These are phyloP conservation scores for Thozetella sp. DNA, from an alignment of 495 filamentous ascomycete species.

Conservation along the genomic window DNA sequence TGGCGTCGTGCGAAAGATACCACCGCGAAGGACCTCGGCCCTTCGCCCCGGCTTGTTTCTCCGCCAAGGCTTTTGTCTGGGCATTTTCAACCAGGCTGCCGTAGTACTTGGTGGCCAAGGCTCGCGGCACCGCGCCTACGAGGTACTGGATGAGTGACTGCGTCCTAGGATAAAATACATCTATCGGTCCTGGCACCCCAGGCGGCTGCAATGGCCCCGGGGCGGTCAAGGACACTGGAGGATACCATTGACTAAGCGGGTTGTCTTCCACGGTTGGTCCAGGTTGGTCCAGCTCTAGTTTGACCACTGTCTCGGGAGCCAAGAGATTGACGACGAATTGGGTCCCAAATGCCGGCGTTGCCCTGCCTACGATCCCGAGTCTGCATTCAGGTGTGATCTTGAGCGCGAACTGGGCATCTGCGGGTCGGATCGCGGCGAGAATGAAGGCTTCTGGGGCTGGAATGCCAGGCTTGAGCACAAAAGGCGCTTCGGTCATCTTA, in stretches of 20 bases:
- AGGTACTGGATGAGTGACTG: slow-evolving; percentile 20
- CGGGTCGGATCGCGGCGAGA: slow-evolving; percentile 17
- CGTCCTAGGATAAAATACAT: slow-evolving; percentile 16
- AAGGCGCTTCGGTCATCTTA: slow-evolving; percentile 19
- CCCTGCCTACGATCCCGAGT: slow-evolving; percentile 28
- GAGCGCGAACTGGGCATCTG: slow-evolving; percentile 33
- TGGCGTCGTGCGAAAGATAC: background rate
- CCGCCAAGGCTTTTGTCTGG: background rate
- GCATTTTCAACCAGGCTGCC: background rate
- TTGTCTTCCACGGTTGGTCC: slow-evolving; percentile 8
- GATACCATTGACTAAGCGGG: slow-evolving; percentile 14
- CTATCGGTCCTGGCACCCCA: slow-evolving; percentile 2
- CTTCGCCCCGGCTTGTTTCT: background rate
- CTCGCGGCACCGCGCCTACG: slow-evolving; percentile 19
- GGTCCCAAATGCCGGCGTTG: slow-evolving; percentile 25
- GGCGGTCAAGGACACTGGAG: slow-evolving; percentile 3
- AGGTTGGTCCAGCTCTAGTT: slow-evolving; percentile 4
- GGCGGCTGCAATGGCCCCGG: slow-evolving; percentile 2
- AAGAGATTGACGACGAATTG: slow-evolving; percentile 30
- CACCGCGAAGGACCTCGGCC: background rate
- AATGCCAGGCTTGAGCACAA: slow-evolving; percentile 7
- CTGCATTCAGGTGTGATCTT: slow-evolving; percentile 34
- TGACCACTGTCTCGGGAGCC: slow-evolving; percentile 9
- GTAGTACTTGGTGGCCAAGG: slow-evolving; percentile 16
- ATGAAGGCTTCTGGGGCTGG: slow-evolving; percentile 17